Evolutionary conservation across 352 stramenopile genomes (phyloP).

Genomic region (Pythium plurisporium): DNA sequence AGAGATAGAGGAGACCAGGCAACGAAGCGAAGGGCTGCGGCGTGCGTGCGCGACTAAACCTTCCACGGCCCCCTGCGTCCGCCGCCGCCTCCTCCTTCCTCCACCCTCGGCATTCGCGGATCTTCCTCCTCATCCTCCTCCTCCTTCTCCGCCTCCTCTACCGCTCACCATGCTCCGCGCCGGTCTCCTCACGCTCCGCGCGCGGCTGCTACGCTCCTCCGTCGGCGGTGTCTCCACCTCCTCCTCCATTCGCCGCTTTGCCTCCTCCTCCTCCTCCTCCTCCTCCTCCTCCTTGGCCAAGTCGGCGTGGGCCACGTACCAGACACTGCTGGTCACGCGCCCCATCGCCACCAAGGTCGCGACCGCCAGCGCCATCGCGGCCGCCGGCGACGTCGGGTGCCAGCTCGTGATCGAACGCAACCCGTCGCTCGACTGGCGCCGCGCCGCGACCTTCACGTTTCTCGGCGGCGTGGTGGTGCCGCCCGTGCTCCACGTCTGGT

Average conservation of each 20-base stretch:
- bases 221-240: neutral
- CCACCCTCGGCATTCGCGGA: no score
- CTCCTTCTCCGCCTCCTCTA: no score
- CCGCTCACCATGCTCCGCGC: neutral
- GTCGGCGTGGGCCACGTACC: conserved; percentile 51
- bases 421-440: conserved; percentile 37
- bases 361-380: conserved; percentile 56
- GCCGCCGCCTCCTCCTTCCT: no score
- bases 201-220: neutral
- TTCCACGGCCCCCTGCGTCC: no score
- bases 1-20: no score
- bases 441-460: conserved; percentile 59
- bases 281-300: conserved; percentile 22
- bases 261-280: conserved; percentile 2
- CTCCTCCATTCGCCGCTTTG: neutral
- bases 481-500: conserved; percentile 79
- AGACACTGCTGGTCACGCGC: conserved; percentile 43
- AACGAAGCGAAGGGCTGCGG: no score
- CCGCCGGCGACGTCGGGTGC: conserved; percentile 60
- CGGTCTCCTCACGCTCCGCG: neutral
- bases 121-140: no score
- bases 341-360: conserved; percentile 65
- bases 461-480: conserved; percentile 62
- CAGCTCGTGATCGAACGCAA: conserved; percentile 52
- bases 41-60: no score